Conservation (phyloP, 2,329 filamentous ascomycete genomes). For the Pyrenochaeta sp. region DNA sequence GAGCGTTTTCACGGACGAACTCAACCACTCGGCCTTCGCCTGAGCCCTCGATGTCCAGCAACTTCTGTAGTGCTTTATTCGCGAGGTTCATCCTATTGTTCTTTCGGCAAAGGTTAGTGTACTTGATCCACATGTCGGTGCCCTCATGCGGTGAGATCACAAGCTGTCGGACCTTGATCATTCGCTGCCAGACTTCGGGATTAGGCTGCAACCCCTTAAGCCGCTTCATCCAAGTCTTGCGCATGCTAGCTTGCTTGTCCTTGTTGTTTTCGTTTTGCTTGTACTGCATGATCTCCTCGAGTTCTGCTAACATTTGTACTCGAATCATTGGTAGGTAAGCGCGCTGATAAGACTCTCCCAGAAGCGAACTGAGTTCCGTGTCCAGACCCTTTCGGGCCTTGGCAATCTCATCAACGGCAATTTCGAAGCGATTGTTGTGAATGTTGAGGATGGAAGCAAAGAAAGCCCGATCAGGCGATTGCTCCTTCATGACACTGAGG, state of each 20-base stretch:
- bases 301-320: conserved; percentile 97
- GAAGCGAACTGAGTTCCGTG: conserved; percentile 90
- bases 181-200: conserved; percentile 97
- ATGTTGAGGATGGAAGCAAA: conserved; percentile 96
- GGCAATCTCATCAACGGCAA: conserved; percentile 87
- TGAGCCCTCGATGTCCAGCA: conserved; percentile 65
- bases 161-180: conserved; percentile 91
- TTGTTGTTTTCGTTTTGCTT: conserved; percentile 84
- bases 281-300: conserved; percentile 97
- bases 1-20: conserved; percentile 45
- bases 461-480: conserved; percentile 94
- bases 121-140: conserved; percentile 99
- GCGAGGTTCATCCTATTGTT: conserved; percentile 93
- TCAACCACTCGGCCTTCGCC: conserved; percentile 43
- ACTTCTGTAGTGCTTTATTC: conserved; percentile 90
- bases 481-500: conserved; percentile 90
- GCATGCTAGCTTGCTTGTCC: conserved; percentile 89
- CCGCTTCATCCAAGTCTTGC: conserved; percentile 93
- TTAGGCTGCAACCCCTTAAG: conserved; percentile 95
- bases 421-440: conserved; percentile 93
- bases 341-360: conserved; percentile 98
- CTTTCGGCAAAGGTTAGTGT: conserved; percentile 96
- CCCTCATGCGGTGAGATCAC: conserved; percentile 93
- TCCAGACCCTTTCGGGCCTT: conserved; percentile 93
- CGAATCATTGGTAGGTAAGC: conserved; percentile 98